phyloP scores from a whole-genome alignment of 73 alveolate genomes.

The Tetrahymena elliotti region DNA sequence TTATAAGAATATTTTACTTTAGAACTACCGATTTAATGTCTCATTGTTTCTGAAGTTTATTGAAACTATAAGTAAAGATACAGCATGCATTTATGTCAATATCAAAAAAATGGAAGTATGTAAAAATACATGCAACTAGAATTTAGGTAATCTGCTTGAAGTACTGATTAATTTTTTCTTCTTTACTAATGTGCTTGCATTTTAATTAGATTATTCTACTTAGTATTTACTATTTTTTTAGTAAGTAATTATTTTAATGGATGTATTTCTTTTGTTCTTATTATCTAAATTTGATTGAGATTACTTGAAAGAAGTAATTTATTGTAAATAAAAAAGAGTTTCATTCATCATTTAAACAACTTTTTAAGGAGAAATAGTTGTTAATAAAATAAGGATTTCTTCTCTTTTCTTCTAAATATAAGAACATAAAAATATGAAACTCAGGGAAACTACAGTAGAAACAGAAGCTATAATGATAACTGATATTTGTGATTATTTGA shows the following conservation, averaged over 20 bases:
- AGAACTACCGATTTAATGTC: neutral
- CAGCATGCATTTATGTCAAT: neutral
- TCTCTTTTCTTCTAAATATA: neutral
- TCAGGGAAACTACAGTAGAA: neutral
- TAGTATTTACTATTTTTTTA: neutral
- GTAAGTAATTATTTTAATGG: neutral
- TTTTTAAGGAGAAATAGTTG: neutral
- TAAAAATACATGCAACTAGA: neutral
- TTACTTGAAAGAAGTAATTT: neutral
- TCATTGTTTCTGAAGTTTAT: neutral
- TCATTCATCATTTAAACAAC: neutral
- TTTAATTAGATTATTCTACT: neutral
- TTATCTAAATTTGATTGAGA: neutral
- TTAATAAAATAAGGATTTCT: neutral
- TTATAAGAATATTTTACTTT: neutral
- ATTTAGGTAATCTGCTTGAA: neutral
- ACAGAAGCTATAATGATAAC: neutral
- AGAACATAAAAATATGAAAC: neutral
- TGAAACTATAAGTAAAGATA: neutral
- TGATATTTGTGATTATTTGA: neutral
- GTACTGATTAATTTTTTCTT: neutral
- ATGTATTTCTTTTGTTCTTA: neutral
- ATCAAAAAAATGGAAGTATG: neutral
- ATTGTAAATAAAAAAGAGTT: neutral
- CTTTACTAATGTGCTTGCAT: neutral